phyloP scores from a whole-genome alignment of 2,329 filamentous ascomycete species.

The Cytospora schulzeri region DNA sequence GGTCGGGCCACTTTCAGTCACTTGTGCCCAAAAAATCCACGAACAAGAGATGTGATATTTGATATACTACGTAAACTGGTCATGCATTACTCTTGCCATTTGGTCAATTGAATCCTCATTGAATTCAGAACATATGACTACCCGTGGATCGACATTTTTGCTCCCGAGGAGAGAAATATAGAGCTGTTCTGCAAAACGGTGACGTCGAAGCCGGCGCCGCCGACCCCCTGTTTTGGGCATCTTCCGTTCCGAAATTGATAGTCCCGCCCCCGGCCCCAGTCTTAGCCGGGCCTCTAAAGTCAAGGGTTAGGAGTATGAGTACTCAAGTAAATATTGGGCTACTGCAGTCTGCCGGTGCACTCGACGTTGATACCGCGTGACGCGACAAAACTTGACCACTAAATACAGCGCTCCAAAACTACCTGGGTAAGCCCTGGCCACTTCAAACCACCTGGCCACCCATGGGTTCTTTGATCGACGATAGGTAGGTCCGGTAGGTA shows the following conservation, averaged over 20 bases:
- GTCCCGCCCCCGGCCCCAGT: neutral
- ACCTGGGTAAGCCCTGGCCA: too few relatives aligned
- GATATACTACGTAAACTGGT: neutral
- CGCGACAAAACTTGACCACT: too few relatives aligned
- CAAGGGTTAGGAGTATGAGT: neutral
- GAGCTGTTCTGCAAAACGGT: neutral
- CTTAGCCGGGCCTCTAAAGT: neutral
- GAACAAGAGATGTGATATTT: neutral
- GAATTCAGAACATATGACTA: neutral
- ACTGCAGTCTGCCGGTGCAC: too few relatives aligned
- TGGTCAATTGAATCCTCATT: neutral
- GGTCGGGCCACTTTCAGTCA: constrained; percentile 15
- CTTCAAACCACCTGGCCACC: too few relatives aligned
- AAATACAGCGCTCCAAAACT: too few relatives aligned
- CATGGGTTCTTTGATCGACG: too few relatives aligned
- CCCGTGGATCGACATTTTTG: neutral
- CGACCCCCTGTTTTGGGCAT: neutral
- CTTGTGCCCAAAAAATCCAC: neutral
- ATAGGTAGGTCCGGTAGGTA: too few relatives aligned
- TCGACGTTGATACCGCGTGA: too few relatives aligned
- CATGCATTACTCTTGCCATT: neutral
- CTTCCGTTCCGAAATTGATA: neutral
- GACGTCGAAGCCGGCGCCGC: neutral
- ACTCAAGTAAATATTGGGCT: too few relatives aligned
- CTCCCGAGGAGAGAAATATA: neutral